Evolutionary conservation across 225 moss, liverwort and hornwort genomes (phyloP), one percentile per base, ranked within the genome.

Genomic region (Thuidium tamariscinum): DNA sequence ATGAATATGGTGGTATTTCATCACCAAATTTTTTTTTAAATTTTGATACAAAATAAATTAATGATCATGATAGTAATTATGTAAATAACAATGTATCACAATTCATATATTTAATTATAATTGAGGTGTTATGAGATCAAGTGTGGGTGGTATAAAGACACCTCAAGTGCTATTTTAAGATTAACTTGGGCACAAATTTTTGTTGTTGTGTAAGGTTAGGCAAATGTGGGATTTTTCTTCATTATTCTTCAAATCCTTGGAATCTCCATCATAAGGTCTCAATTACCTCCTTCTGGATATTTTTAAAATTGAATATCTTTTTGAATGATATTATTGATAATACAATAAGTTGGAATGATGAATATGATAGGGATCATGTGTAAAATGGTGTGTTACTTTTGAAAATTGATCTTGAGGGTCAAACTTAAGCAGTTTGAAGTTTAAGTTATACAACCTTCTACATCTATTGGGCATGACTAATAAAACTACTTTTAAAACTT

Each of bases 241-340:
- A 3, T 2, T n/a, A 4, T 20, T 2, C 13, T 39, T 67, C 0
- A 13, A 0, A 6, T 1, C 13, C 4, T 39, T 13, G 2, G 4
- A 13, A 39, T 39, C 14, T 23, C 14, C 1, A 69, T 14, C 0
- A 41, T 2, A 69, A 41, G 41, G 68, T 39, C 7, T 1, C 7
- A 14, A 39, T 41, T 41, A 25, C 14, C 37, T 37, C 21, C 6
- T 22, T 67, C 3, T 30, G 16, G 6, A 20, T 36, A 66, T 20
- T 11, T 22, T 12, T 21, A 20, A 22, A 39, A 3, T 0, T 13
- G 0, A 68, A 4, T 13, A 39, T 68, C 21, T 68, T 37, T 68
- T 39, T 23, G 1, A 68, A 1, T 39, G 23, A 37, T 39, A 37
- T 2, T 7, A 68, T 0, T 23, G 7, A 39, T 39, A 39, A 13